Evolutionary conservation across 225 moss, liverwort and hornwort species (phyloP).

Genomic region (Asterella californica): DNA sequence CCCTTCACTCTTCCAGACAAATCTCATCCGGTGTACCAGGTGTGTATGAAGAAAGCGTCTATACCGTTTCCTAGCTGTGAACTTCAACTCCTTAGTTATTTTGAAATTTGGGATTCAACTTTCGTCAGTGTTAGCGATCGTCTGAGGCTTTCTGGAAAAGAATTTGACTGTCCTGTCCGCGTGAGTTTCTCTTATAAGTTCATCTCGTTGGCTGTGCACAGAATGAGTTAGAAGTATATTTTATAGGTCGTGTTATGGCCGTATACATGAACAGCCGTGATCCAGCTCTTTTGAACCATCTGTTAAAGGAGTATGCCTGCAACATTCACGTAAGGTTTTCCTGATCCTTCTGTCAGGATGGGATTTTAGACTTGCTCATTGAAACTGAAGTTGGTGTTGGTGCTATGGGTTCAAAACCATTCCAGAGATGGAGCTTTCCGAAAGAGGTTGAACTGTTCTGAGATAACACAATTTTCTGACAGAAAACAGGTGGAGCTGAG

Average conservation of each 20-base stretch:
- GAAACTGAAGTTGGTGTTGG: not conserved
- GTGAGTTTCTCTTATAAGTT: not conserved
- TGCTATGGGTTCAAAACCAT: not conserved
- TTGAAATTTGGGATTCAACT: not conserved
- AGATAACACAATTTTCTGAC: not conserved
- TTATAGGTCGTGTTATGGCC: slow-evolving; percentile 86
- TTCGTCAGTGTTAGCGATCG: not conserved
- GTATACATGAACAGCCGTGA: slow-evolving; percentile 89
- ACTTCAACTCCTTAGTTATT: not conserved
- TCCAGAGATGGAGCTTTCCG: not conserved
- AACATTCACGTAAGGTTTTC: slow-evolving; percentile 69
- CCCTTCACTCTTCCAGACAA: slow-evolving; percentile 81
- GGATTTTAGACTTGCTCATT: not conserved
- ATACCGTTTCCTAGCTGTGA: not conserved
- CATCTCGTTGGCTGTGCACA: slow-evolving; percentile 26
- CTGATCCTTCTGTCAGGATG: not conserved
- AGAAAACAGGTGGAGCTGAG: not conserved
- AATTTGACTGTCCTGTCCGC: not conserved
- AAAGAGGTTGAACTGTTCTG: not conserved
- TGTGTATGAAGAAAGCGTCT: slow-evolving; percentile 17
- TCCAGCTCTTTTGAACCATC: slow-evolving; percentile 69
- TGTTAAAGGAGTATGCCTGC: slow-evolving; percentile 93
- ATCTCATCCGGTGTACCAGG: slow-evolving; percentile 71
- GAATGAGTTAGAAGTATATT: slow-evolving; percentile 90
- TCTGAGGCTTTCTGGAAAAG: not conserved